phyloP scores from a whole-genome alignment of 495 filamentous ascomycete genomes.

The Xylona heveae region DNA sequence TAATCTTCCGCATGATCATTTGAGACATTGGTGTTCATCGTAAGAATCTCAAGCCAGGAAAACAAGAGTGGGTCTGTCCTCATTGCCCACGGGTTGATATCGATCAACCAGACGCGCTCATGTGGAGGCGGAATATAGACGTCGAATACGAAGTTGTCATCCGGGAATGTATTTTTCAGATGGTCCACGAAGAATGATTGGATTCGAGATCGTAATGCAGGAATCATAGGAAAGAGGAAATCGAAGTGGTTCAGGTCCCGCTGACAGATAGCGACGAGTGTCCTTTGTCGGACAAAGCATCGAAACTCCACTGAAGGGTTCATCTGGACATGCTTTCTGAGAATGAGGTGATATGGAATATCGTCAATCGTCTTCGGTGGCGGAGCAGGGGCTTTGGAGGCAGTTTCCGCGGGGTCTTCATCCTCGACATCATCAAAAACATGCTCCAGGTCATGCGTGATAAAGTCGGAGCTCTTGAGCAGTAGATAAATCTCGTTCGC shows the following conservation, averaged over 20 bases:
- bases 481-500: constrained; percentile 86
- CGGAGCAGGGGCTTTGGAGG: constrained; percentile 3
- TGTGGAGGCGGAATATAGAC: constrained; percentile 69
- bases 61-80: constrained; percentile 80
- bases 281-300: constrained; percentile 68
- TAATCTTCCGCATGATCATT: constrained; percentile 16
- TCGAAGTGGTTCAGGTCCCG: constrained; percentile 78
- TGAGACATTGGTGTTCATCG: constrained; percentile 18
- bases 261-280: constrained; percentile 66
- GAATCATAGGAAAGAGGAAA: constrained; percentile 47
- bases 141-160: constrained; percentile 72
- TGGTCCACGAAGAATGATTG: constrained; percentile 51
- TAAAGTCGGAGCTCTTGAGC: constrained; percentile 79
- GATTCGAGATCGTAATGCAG: constrained; percentile 37
- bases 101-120: constrained; percentile 62
- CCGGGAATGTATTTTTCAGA: constrained; percentile 58
- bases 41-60: constrained; percentile 70
- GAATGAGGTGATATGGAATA: constrained; percentile 47
- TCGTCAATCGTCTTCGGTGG: constrained; percentile 1
- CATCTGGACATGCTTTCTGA: constrained; percentile 69
- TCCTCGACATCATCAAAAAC: constrained; percentile 63
- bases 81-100: constrained; percentile 89
- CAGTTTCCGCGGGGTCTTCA: constrained; percentile 10
- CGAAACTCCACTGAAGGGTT: constrained; percentile 87
- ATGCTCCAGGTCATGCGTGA: constrained; percentile 84